Evolutionary conservation across 495 filamentous ascomycete species (phyloP).

Genomic region (Aspergillus campestris): DNA sequence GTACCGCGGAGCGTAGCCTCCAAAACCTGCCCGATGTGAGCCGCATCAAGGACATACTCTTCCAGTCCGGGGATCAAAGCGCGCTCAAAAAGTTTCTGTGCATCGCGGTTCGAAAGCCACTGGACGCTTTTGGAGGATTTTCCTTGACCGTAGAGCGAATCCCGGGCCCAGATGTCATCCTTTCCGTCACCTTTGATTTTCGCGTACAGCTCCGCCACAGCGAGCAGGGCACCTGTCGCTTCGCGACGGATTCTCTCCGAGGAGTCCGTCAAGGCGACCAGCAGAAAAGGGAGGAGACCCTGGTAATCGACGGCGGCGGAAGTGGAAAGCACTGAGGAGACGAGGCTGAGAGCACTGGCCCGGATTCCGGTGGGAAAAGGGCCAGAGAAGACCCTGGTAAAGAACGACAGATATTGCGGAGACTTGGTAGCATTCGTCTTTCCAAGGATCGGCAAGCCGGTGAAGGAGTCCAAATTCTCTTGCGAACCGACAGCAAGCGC

Average conservation of each 20-base stretch:
- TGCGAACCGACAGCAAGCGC: conserved; percentile 45
- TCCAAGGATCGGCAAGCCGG: conserved; percentile 48
- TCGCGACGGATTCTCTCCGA: conserved; percentile 65
- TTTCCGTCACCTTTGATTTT: conserved; percentile 24
- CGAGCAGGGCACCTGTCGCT: conserved; percentile 53
- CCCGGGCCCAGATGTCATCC: conserved; percentile 38
- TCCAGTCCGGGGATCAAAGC: conserved; percentile 65
- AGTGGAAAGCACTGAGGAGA: conserved; percentile 42
- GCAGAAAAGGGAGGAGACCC: conserved; percentile 65
- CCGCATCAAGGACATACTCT: conserved; percentile 70
- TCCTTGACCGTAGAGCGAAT: conserved; percentile 49
- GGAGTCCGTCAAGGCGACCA: conserved; percentile 65
- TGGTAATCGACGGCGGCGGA: conserved; percentile 58
- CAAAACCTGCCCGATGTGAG: conserved; percentile 52
- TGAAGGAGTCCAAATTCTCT: conserved; percentile 46
- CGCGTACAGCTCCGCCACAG: conserved; percentile 42
- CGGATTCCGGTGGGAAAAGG: conserved; percentile 58
- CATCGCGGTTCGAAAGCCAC: conserved; percentile 52
- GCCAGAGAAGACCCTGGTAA: conserved; percentile 65
- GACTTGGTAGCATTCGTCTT: conserved; percentile 46
- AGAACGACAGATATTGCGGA: conserved; percentile 67
- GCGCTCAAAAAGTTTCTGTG: conserved; percentile 50
- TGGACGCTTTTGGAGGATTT: conserved; percentile 40
- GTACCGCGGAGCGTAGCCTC: conserved; percentile 46
- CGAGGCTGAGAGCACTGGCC: conserved; percentile 54